phyloP scores from a whole-genome alignment of 345 rosid genomes.

The Hibiscus mutabilis region DNA sequence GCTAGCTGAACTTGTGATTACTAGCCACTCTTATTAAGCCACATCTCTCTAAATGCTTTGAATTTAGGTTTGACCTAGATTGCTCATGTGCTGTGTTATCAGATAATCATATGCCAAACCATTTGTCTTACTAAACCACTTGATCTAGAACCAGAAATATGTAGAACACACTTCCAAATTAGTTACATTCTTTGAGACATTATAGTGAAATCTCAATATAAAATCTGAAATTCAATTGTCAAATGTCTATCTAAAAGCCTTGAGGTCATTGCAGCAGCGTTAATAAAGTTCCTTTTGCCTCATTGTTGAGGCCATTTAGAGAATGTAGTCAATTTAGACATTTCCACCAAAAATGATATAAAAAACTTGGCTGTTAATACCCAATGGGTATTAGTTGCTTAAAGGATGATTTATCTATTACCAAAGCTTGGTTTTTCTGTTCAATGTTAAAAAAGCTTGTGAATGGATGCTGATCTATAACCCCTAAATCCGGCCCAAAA shows the following conservation, averaged over 20 bases:
- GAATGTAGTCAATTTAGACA: background rate
- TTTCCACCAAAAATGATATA: background rate
- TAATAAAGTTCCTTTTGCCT: background rate
- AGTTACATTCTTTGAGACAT: background rate
- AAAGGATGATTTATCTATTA: background rate
- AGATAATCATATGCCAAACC: background rate
- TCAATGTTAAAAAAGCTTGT: background rate
- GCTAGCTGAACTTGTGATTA: background rate
- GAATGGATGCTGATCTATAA: background rate
- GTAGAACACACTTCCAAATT: background rate
- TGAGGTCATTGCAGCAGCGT: background rate
- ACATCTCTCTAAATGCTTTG: background rate
- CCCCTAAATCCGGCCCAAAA: too few species aligned
- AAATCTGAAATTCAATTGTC: conserved; percentile 2
- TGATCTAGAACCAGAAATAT: background rate
- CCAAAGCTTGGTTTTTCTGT: background rate
- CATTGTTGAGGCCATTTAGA: background rate
- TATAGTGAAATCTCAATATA: background rate
- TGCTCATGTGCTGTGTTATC: background rate
- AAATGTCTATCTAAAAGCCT: background rate
- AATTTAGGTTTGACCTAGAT: background rate
- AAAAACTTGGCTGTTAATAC: background rate
- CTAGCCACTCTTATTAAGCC: background rate
- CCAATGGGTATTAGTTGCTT: background rate
- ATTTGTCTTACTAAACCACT: background rate